These are phyloP conservation scores for Leishmania major DNA, from an alignment of 208 protist species.

Conservation along the genomic window DNA sequence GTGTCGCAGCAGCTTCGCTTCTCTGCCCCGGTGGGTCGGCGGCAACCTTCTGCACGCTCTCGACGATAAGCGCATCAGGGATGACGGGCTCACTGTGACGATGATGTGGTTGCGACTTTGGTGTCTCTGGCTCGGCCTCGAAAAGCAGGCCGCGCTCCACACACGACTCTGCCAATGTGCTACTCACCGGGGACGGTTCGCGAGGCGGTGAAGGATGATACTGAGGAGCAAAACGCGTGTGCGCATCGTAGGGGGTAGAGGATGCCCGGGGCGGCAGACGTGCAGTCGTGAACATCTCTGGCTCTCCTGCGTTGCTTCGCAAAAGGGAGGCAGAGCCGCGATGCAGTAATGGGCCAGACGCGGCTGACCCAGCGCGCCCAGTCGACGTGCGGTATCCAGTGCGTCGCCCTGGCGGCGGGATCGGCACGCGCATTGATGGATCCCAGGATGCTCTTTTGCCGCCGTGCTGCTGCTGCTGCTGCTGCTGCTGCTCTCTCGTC, in stretches of 20 bases:
- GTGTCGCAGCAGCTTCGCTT: background rate
- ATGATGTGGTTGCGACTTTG: background rate
- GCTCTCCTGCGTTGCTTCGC: background rate
- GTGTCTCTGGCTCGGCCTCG: conserved; percentile 4
- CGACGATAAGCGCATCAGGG: background rate
- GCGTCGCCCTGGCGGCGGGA: conserved; percentile 9
- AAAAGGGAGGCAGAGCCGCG: no score
- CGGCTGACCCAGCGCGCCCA: background rate
- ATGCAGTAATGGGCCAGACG: background rate
- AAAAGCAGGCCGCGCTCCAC: conserved; percentile 24
- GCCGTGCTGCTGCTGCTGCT: background rate
- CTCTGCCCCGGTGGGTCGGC: background rate
- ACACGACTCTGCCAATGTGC: background rate
- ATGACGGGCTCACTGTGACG: no score
- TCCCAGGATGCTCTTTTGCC: background rate
- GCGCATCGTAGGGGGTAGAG: background rate
- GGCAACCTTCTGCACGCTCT: background rate
- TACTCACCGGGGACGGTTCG: background rate
- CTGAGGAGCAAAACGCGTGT: background rate
- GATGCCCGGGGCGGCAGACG: background rate
- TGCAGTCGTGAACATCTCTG: background rate
- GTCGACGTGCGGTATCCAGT: background rate
- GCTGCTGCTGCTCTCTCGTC: background rate
- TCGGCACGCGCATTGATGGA: conserved; percentile 6
- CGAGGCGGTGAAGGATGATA: background rate